Evolutionary conservation across 2,329 filamentous ascomycete species (phyloP).

Genomic region (Aureobasidium sp.): DNA sequence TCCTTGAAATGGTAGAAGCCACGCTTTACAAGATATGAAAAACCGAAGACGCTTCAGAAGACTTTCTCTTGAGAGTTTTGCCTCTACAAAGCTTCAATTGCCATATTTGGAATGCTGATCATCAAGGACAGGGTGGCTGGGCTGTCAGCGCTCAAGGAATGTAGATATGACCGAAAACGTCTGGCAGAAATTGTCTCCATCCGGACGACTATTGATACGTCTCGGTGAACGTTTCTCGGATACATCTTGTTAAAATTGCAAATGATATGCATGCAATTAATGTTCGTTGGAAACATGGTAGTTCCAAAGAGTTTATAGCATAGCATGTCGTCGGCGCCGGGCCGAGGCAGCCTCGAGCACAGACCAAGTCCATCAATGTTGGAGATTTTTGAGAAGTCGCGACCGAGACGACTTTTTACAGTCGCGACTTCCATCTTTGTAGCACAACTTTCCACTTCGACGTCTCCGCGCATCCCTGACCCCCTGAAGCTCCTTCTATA

Average conservation of each 20-base stretch:
- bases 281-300: too few species aligned
- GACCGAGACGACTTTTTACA: neutral
- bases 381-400: slow-evolving; percentile 1
- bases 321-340: neutral
- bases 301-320: neutral
- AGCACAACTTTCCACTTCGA: neutral
- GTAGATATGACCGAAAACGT: neutral
- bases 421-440: neutral
- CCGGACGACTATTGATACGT: too few species aligned
- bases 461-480: neutral
- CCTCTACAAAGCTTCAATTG: too few species aligned
- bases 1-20: too few species aligned
- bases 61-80: too few species aligned
- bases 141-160: neutral
- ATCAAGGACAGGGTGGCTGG: neutral
- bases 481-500: neutral
- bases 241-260: too few species aligned
- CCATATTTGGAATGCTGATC: too few species aligned
- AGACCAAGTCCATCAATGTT: slow-evolving; percentile 5
- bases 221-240: too few species aligned
- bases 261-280: too few species aligned
- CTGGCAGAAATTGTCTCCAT: too few species aligned
- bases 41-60: too few species aligned
- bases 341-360: neutral
- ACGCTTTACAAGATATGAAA: too few species aligned